These are phyloP conservation scores for Phytophthora nicotianae DNA, from an alignment of 352 stramenopile genomes.

Conservation along the genomic window DNA sequence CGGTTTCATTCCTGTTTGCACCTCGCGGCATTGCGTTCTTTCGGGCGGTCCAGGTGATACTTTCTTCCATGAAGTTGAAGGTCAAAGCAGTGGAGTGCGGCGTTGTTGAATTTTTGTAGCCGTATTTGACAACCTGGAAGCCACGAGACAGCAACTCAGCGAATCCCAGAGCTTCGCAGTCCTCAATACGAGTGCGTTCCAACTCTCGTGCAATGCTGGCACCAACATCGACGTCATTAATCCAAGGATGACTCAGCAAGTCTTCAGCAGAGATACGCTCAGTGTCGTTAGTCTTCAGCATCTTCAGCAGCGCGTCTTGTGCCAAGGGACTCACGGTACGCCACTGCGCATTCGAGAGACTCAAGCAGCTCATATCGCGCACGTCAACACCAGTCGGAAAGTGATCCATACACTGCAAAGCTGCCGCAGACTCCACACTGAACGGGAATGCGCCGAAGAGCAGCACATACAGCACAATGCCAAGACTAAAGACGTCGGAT, in stretches of 20 bases:
- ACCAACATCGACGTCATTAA: constrained; percentile 32
- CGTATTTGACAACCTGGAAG: constrained; percentile 69
- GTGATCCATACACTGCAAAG: constrained; percentile 65
- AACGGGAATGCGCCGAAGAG: constrained; percentile 83
- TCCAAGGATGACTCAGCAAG: constrained; percentile 70
- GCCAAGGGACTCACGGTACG: constrained; percentile 51
- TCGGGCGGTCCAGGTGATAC: constrained; percentile 62
- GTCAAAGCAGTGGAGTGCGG: constrained; percentile 51
- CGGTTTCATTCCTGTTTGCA: no score
- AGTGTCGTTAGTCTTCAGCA: constrained; percentile 52
- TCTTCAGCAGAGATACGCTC: constrained; percentile 71
- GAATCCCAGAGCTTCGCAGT: constrained; percentile 70
- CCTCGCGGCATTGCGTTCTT: constrained; percentile 17
- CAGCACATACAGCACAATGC: constrained; percentile 79
- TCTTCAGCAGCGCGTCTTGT: constrained; percentile 67
- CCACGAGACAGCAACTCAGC: constrained; percentile 65
- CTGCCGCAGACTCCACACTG: constrained; percentile 70
- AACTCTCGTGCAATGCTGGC: constrained; percentile 9
- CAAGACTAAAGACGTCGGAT: constrained; percentile 82
- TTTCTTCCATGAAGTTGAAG: constrained; percentile 62
- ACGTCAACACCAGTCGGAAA: constrained; percentile 70
- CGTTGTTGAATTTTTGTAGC: constrained; percentile 43
- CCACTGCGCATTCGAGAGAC: constrained; percentile 63
- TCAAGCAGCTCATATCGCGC: constrained; percentile 83
- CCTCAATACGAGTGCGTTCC: constrained; percentile 40